Percentiles rank a stretch among this genome's conserved stretches.
These are phyloP conservation scores for Xerocomellus dryophilus DNA, from an alignment of 768 basidiomycete genomes.

Conservation along the genomic window DNA sequence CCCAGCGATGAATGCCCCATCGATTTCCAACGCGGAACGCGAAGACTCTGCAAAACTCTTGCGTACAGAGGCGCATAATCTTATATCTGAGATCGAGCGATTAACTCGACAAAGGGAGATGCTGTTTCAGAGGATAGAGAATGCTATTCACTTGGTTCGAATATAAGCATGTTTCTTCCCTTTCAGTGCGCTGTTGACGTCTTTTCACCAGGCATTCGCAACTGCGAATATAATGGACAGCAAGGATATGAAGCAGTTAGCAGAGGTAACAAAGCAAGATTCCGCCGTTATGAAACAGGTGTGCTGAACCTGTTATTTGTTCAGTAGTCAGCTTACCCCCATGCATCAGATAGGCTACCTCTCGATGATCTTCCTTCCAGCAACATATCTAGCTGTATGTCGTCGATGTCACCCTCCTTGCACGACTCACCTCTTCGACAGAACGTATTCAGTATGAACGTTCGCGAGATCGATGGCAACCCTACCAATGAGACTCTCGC, in stretches of 20 bases:
- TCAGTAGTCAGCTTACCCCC: background rate
- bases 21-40: constrained; percentile 16
- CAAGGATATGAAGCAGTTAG: constrained; percentile 5
- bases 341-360: constrained; percentile 46
- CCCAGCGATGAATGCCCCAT: constrained; percentile 40
- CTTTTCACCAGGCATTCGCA: constrained; percentile 45
- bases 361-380: constrained; percentile 57
- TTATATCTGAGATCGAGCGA: constrained; percentile 49
- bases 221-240: constrained; percentile 53
- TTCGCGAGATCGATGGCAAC: constrained; percentile 28
- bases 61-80: constrained; percentile 42
- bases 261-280: constrained; percentile 1
- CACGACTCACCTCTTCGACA: constrained; percentile 25
- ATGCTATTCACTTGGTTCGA: constrained; percentile 27
- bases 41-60: constrained; percentile 27
- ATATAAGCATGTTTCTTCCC: background rate
- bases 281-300: constrained; percentile 22
- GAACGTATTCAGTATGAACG: constrained; percentile 28
- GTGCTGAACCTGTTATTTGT: background rate
- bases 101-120: constrained; percentile 33
- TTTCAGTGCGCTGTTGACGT: background rate
- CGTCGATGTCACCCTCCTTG: background rate
- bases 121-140: constrained; percentile 22
- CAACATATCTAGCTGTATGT: constrained; percentile 39
- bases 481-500: constrained; percentile 30